Evolutionary conservation across 257 asterid species (phyloP).

Genomic region (Solanum chaucha): DNA sequence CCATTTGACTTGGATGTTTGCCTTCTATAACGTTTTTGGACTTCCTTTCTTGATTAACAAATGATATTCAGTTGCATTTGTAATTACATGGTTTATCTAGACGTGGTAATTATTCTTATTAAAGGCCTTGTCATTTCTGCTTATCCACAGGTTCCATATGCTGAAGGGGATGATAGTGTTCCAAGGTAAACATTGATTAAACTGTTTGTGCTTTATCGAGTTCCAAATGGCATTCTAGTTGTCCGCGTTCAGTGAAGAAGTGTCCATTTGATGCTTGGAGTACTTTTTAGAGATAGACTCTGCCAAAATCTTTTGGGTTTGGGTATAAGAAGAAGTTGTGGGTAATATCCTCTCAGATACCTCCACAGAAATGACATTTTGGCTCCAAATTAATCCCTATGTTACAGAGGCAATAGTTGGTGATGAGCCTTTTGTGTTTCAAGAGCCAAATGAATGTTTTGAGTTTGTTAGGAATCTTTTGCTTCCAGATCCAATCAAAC

Average conservation of each 20-base stretch:
- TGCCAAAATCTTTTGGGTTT: background rate
- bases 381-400: background rate
- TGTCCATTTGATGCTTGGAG: background rate
- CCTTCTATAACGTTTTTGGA: background rate
- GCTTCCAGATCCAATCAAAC: background rate
- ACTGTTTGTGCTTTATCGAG: background rate
- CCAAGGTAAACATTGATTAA: background rate
- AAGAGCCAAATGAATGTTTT: background rate
- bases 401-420: background rate
- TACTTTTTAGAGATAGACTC: no score
- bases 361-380: background rate
- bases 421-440: background rate
- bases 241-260: background rate
- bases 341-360: background rate
- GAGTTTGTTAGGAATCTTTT: background rate
- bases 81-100: background rate
- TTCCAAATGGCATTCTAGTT: background rate
- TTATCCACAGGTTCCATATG: background rate
- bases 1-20: background rate
- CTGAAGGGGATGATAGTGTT: background rate
- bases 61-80: background rate
- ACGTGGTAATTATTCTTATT: background rate
- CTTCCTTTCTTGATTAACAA: background rate
- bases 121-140: background rate
- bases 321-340: background rate